A percentile compares a stretch with the other conserved stretches of the same genome.
phyloP scores from a whole-genome alignment of 257 asterid genomes.

The Voacanga thouarsii region DNA sequence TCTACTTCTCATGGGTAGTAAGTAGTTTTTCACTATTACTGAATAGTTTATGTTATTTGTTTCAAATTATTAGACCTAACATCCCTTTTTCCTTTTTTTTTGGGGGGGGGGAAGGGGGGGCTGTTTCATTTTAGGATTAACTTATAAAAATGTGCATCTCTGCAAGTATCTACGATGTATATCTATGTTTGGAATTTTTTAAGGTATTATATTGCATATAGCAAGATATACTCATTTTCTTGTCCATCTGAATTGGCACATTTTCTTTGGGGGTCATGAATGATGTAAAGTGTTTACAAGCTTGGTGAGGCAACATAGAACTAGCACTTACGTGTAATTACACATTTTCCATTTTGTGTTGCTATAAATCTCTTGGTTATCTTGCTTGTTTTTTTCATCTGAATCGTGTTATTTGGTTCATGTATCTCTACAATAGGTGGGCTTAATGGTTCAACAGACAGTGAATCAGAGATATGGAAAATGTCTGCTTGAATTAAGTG shows the following conservation, averaged over 20 bases:
- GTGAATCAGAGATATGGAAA: constrained; percentile 84
- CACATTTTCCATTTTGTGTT: not conserved
- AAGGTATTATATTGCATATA: too few relatives aligned
- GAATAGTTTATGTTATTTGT: not conserved
- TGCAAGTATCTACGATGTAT: too few relatives aligned
- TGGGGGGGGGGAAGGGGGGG: too few relatives aligned
- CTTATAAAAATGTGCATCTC: too few relatives aligned
- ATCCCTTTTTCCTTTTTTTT: too few relatives aligned
- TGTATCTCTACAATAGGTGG: constrained; percentile 54
- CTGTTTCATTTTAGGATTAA: too few relatives aligned
- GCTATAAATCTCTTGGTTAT: constrained; percentile 1
- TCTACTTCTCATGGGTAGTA: not conserved
- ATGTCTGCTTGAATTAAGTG: constrained; percentile 91
- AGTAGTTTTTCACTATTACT: not conserved
- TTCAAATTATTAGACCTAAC: too few relatives aligned
- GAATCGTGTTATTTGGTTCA: not conserved
- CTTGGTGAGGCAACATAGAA: not conserved
- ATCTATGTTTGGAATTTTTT: too few relatives aligned
- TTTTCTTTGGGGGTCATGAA: not conserved
- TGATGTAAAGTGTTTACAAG: not conserved
- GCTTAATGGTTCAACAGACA: constrained; percentile 88
- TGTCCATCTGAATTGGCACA: not conserved
- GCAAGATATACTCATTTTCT: not conserved
- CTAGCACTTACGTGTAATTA: not conserved
- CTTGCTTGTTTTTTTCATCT: not conserved